phyloP scores from a whole-genome alignment of 208 protist genomes.

The Giardia duodenalis region DNA sequence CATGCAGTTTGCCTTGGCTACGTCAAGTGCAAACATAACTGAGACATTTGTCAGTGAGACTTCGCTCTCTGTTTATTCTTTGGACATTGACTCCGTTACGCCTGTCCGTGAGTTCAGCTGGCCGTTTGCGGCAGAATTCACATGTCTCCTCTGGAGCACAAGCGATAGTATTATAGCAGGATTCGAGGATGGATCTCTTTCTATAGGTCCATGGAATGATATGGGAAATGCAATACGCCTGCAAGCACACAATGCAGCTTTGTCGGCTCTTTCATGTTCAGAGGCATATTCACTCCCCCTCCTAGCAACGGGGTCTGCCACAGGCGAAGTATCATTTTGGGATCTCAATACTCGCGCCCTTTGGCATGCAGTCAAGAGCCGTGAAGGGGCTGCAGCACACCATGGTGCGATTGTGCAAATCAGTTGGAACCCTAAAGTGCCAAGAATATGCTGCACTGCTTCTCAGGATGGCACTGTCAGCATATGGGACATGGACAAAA shows the following conservation, averaged over 20 bases:
- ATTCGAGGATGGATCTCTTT: neutral
- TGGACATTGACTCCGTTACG: neutral
- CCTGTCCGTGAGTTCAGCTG: neutral
- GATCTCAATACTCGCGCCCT: neutral
- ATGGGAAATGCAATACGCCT: neutral
- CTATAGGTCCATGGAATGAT: neutral
- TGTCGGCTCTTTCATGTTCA: neutral
- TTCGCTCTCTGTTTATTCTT: neutral
- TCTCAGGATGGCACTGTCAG: neutral
- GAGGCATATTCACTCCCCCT: neutral
- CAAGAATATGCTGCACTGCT: neutral
- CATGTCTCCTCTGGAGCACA: neutral
- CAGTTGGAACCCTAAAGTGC: neutral
- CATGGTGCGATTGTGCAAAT: neutral
- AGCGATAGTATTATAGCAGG: neutral
- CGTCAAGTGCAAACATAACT: neutral
- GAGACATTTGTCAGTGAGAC: neutral
- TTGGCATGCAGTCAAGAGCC: neutral
- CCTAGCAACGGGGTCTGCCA: neutral
- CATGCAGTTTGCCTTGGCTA: slow-evolving; percentile 2
- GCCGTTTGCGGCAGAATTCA: neutral
- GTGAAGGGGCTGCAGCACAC: neutral
- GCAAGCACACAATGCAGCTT: neutral
- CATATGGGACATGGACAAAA: slow-evolving; percentile 18
- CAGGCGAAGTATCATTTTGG: neutral